Base-by-base conservation (phyloP, 1,284 basidiomycete species). In the Melampsora larici-populina region DNA sequence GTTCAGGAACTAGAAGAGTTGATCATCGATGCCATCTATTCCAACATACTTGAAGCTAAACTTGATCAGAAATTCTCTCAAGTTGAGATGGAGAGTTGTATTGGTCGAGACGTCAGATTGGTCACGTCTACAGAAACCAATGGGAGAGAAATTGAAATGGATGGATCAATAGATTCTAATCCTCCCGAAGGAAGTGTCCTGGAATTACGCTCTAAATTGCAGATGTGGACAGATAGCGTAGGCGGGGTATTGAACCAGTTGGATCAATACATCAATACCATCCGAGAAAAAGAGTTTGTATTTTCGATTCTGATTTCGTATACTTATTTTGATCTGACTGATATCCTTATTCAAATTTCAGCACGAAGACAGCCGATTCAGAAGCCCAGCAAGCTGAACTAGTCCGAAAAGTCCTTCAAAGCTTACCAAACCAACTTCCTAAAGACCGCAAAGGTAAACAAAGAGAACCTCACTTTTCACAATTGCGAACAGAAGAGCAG, bases 321-420 rank as follows among this genome's bases (percentile, higher is more conserved):
- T 60, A 60, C 1, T 24, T 31, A 24, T 60, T 60, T 60, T 24
- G n/a, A 24, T 60, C 58, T 60, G 9, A 60, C 24, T 24, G 11
- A 60, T 11, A 0, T 21, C 58, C 8, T 60, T 60, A 9, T 60
- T 60, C 43, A 46, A 11, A 11, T 46, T 46, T 46, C 17, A 46
- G 43, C 43, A 46, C 43, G 11, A 46, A 46, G 15, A 46, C 43
- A 46, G 43, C 43, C 43, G 43, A 46, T 46, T 46, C 17, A 87
- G 95, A 99, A 88, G 91, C 88, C 83, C 94, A 99, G 87, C 97
- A 99, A 88, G 87, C 89, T 49, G 91, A 92, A 74, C 89, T 98
- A 75, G 91, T 93, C 80, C 90, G 91, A 87, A 86, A 88, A 78
- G 90, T 99, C 83, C 91, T 96, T 81, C 88, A 89, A 81, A 93